Conservation (phyloP, 495 filamentous ascomycete species). For the Talaromyces liani region DNA sequence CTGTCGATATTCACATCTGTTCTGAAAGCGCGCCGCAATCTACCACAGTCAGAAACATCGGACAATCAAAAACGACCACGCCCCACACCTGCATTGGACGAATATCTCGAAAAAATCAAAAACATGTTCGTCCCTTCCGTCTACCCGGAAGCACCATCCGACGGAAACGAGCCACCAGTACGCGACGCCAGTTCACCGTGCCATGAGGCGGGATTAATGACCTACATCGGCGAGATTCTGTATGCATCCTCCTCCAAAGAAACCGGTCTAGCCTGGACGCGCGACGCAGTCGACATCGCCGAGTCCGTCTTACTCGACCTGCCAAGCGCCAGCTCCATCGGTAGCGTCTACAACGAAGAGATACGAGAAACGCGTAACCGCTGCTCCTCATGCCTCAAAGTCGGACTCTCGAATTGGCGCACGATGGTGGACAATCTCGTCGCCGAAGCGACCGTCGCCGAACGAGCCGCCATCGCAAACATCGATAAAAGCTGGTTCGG, state of each 20-base stretch:
- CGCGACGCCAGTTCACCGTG: conserved; percentile 58
- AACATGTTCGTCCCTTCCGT: conserved; percentile 41
- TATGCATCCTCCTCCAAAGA: conserved; percentile 58
- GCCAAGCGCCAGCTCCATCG: conserved; percentile 7
- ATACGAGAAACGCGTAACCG: conserved; percentile 30
- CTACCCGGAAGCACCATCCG: conserved; percentile 57
- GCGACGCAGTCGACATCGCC: conserved; percentile 68
- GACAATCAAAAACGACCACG: conserved; percentile 3
- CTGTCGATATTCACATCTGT: conserved; percentile 84
- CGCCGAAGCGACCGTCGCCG: conserved; percentile 39
- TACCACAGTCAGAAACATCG: conserved; percentile 11
- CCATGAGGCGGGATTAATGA: conserved; percentile 77
- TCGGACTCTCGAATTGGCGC: conserved; percentile 68
- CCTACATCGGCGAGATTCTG: conserved; percentile 90
- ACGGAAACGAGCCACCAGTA: conserved; percentile 56
- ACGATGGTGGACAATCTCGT: conserved; percentile 59
- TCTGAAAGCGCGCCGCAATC: conserved; percentile 60
- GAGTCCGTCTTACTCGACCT: conserved; percentile 45
- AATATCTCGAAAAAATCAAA: conserved; percentile 15
- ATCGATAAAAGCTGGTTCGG: conserved; percentile 42
- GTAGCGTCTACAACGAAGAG: conserved; percentile 29
- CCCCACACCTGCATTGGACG: conserved; percentile 9
- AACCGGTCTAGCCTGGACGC: conserved; percentile 75
- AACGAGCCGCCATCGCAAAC: conserved; percentile 26
- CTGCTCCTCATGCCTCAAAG: conserved; percentile 65